Percentiles rank a stretch among this genome's conserved stretches.
These are phyloP conservation scores for Podila clonocystis DNA, from an alignment of 192 early-diverging fungal genomes.

Conservation along the genomic window DNA sequence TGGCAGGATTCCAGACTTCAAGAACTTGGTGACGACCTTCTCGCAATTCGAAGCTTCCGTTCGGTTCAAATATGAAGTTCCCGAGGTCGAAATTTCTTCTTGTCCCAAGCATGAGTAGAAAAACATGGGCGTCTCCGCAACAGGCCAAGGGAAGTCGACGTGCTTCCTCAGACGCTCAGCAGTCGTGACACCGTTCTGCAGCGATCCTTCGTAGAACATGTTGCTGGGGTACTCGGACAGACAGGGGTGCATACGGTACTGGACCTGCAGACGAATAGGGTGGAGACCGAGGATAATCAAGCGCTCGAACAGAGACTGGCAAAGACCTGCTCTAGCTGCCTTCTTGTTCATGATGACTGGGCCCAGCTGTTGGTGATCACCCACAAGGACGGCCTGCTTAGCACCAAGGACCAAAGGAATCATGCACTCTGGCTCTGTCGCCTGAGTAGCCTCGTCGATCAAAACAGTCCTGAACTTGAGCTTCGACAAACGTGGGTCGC, in stretches of 20 bases:
- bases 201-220: constrained; percentile 99
- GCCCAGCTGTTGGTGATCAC: constrained; percentile 99
- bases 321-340: constrained; percentile 92
- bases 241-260: constrained; percentile 99
- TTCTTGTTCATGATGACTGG: constrained; percentile 99
- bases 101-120: constrained; percentile 92
- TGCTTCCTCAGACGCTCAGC: constrained; percentile 88
- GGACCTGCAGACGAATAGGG: constrained; percentile 96
- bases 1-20: constrained; percentile 87
- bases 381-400: constrained; percentile 96
- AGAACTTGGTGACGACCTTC: constrained; percentile 94
- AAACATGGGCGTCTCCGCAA: constrained; percentile 93
- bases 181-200: constrained; percentile 96
- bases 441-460: constrained; percentile 98
- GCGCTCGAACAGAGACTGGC: constrained; percentile 97
- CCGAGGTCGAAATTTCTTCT: constrained; percentile 96
- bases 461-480: constrained; percentile 94
- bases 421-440: constrained; percentile 96
- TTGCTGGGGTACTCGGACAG: constrained; percentile 99
- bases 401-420: constrained; percentile 97
- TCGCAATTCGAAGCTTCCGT: constrained; percentile 97
- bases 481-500: constrained; percentile 90
- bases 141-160: constrained; percentile 98
- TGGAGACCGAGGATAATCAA: constrained; percentile 91
- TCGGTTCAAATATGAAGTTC: constrained; percentile 98